phyloP scores from a whole-genome alignment of 2,329 filamentous ascomycete genomes.

The Didymella sp. region DNA sequence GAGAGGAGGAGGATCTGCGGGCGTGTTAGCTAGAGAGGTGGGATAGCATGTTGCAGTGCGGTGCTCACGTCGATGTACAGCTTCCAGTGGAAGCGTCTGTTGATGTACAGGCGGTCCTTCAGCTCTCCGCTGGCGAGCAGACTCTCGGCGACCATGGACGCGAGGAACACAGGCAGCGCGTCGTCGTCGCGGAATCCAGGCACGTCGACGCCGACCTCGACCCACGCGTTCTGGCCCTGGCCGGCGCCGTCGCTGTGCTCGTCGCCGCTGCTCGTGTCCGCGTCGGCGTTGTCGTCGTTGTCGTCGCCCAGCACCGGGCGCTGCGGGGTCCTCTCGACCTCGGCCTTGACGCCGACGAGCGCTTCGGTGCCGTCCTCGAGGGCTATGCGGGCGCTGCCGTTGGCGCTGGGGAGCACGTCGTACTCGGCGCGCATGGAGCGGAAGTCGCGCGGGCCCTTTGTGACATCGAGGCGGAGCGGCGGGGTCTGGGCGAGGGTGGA shows the following conservation, averaged over 20 bases:
- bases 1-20: constrained; percentile 81
- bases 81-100: constrained; percentile 93
- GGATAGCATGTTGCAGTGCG: neutral
- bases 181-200: constrained; percentile 92
- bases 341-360: constrained; percentile 92
- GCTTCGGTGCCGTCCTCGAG: constrained; percentile 96
- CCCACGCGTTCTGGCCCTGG: constrained; percentile 71
- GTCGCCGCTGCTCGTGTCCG: constrained; percentile 47
- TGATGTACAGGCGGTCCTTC: constrained; percentile 80
- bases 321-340: constrained; percentile 76
- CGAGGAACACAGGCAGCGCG: constrained; percentile 82
- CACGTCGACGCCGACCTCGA: constrained; percentile 91
- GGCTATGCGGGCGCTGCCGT: constrained; percentile 91
- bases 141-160: constrained; percentile 87
- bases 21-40: constrained; percentile 47
- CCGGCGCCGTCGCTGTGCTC: constrained; percentile 38
- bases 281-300: constrained; percentile 38
- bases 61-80: constrained; percentile 78
- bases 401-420: constrained; percentile 84
- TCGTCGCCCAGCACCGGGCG: constrained; percentile 32
- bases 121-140: constrained; percentile 74
- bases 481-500: constrained; percentile 80
- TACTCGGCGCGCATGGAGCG: constrained; percentile 89
- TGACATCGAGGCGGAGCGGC: constrained; percentile 81
- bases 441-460: constrained; percentile 74